Evolutionary conservation across 371 early-diverging fungal species (phyloP), one percentile per base, ranked within the genome.

Genomic region (Mortierella sp.): DNA sequence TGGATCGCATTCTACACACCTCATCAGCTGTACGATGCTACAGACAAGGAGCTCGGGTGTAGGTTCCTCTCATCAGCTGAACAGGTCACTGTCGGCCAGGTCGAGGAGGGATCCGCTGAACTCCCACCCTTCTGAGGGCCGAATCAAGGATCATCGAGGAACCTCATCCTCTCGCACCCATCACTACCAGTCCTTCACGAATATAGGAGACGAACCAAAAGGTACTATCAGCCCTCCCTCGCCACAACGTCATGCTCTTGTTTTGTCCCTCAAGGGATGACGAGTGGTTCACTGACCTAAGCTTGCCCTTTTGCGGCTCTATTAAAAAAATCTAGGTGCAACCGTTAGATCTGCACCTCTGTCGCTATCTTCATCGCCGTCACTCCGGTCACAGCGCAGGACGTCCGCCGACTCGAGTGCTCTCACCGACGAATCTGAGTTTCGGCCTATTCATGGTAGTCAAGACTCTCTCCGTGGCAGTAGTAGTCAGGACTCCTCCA

Each of bases 121-220:
- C 7, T 7, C 34, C 34, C 4, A 34, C 34, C n/a, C n/a, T n/a
- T 34, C 43, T 25, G 43, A 28, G 24, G 17, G 44, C 27, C 44
- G 31, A 13, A 4, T 24, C 47, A 48, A 43, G 6, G 27, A 28
- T 17, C 46, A 39, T 24, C 2, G 19, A 4, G 44, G 8, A 0
- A 24, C 48, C 41, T 48, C 54, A 13, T n/a, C 47, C 10, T 34
- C 47, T 14, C 21, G 34, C 12, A 43, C 25, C 6, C 60, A 61
- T 47, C 54, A 45, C 21, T 47, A 63, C 25, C 63, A 54, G 9
- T 63, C 63, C 13, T 48, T 63, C 40, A 28, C 63, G 2, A 63
- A 41, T 16, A 27, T 48, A 4, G 29, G 47, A n/a, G 31, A 19
- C 47, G 55, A 48, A 17, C 19, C 40, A 47, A 63, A 14, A 47